phyloP scores from a whole-genome alignment of 768 basidiomycete species.

The Calocybe cyanea region DNA sequence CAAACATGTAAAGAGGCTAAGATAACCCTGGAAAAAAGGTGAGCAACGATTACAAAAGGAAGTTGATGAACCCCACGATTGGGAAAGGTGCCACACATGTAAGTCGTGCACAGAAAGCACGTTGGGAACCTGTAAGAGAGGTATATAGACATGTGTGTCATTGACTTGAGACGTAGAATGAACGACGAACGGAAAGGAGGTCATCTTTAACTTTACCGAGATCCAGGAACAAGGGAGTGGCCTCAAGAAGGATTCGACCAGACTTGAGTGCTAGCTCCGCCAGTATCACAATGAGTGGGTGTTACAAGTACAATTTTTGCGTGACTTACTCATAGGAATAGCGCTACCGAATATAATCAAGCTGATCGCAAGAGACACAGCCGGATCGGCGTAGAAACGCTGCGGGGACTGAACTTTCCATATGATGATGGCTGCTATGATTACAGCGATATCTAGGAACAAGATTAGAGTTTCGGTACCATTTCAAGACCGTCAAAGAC shows the following conservation, averaged over 20 bases:
- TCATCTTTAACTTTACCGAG: constrained; percentile 46
- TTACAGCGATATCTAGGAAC: constrained; percentile 54
- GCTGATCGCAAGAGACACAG: constrained; percentile 46
- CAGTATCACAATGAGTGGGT: not conserved
- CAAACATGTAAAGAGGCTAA: constrained; percentile 54
- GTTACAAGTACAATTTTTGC: not conserved
- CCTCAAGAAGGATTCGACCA: constrained; percentile 49
- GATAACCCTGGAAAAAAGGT: constrained; percentile 32
- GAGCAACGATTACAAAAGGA: not conserved
- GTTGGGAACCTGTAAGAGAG: not conserved
- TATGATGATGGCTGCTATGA: constrained; percentile 45
- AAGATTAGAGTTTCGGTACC: not conserved
- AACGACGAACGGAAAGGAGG: constrained; percentile 34
- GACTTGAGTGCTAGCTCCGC: constrained; percentile 36
- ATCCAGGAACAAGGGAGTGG: constrained; percentile 47
- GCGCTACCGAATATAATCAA: constrained; percentile 51
- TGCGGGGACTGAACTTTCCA: constrained; percentile 42
- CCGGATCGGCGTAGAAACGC: constrained; percentile 53
- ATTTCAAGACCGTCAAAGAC: not conserved
- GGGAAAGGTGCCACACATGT: constrained; percentile 50
- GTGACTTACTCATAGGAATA: constrained; percentile 44
- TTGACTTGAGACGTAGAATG: not conserved
- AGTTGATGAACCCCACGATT: constrained; percentile 35
- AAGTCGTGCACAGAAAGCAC: constrained; percentile 15
- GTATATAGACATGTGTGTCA: not conserved